Percentiles rank a stretch among this genome's conserved stretches.
These are phyloP conservation scores for Coemansia sp. DNA, from an alignment of 192 early-diverging fungal species.

Conservation along the genomic window DNA sequence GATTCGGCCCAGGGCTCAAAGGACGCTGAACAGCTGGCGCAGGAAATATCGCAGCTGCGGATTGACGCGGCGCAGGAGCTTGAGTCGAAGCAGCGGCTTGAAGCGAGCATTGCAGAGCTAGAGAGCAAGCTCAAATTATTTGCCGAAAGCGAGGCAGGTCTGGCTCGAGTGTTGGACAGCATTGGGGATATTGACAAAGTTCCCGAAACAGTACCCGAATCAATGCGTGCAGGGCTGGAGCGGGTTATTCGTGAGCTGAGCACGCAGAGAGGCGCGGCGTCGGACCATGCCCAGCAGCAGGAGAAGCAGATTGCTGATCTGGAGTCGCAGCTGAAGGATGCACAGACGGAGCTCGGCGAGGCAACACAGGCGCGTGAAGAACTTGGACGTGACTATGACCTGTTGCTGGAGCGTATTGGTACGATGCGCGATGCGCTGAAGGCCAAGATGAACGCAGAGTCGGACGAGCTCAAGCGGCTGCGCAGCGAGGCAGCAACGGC, in stretches of 20 bases:
- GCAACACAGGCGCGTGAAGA: slow-evolving; percentile 40
- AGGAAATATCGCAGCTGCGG: slow-evolving; percentile 29
- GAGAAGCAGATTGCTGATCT: slow-evolving; percentile 12
- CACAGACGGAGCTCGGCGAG: slow-evolving; percentile 27
- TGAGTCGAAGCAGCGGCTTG: slow-evolving; percentile 2
- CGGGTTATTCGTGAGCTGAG: slow-evolving; percentile 3
- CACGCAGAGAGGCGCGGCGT: background rate
- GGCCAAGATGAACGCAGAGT: slow-evolving; percentile 82
- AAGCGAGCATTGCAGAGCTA: slow-evolving; percentile 7
- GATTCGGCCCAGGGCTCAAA: background rate
- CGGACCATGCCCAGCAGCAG: slow-evolving; percentile 1
- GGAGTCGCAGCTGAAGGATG: slow-evolving; percentile 18
- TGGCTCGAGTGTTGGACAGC: slow-evolving; percentile 12
- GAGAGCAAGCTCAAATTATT: slow-evolving; percentile 9
- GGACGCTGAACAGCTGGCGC: slow-evolving; percentile 3
- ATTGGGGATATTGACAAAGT: slow-evolving; percentile 18
- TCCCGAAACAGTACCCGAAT: slow-evolving; percentile 18
- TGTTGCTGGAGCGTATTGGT: slow-evolving; percentile 71
- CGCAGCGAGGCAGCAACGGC: slow-evolving; percentile 23
- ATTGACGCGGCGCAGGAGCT: slow-evolving; percentile 16
- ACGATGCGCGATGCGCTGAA: slow-evolving; percentile 78
- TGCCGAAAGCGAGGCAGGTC: slow-evolving; percentile 8
- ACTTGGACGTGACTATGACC: slow-evolving; percentile 57
- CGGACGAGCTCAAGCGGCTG: slow-evolving; percentile 53
- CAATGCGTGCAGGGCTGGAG: slow-evolving; percentile 27